Percentiles rank a stretch among this genome's conserved stretches.
These are phyloP conservation scores for Lasiodiplodia citricola DNA, from an alignment of 2,329 filamentous ascomycete species.

Conservation along the genomic window DNA sequence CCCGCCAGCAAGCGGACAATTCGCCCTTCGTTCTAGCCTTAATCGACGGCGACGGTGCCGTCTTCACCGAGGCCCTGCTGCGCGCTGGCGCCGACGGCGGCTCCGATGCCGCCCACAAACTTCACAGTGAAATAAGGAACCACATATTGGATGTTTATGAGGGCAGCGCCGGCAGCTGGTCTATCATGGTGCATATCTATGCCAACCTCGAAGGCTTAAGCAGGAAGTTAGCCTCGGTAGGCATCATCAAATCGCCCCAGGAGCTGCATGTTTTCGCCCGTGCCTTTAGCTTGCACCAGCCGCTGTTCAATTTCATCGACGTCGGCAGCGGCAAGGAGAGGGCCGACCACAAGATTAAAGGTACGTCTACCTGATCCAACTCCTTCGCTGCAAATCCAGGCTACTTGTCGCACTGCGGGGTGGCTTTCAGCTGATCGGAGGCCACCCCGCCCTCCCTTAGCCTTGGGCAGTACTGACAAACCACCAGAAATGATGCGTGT, in stretches of 20 bases:
- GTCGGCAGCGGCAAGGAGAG: constrained; percentile 54
- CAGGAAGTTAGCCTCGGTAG: constrained; percentile 47
- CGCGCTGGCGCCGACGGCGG: constrained; percentile 50
- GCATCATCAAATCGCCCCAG: constrained; percentile 45
- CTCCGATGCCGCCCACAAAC: constrained; percentile 52
- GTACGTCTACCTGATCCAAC: constrained; percentile 32
- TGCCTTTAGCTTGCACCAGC: constrained; percentile 51
- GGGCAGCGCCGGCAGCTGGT: constrained; percentile 47
- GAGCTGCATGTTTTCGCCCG: constrained; percentile 52
- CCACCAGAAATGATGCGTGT: constrained; percentile 51
- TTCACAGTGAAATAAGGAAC: constrained; percentile 48
- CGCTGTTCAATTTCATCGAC: constrained; percentile 55
- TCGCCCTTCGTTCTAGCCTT: constrained; percentile 53
- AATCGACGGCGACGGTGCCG: constrained; percentile 57
- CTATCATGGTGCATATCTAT: constrained; percentile 54
- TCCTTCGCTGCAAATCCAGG: not conserved
- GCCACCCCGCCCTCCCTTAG: not conserved
- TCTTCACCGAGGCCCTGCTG: constrained; percentile 53
- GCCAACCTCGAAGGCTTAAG: constrained; percentile 54
- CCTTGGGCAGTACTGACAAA: not conserved
- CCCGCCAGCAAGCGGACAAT: constrained; percentile 32
- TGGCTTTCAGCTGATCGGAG: not conserved
- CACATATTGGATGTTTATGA: constrained; percentile 49
- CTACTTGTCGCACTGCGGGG: not conserved
- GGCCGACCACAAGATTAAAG: constrained; percentile 55